Evolutionary conservation across 1,284 basidiomycete species (phyloP), one percentile per base, ranked within the genome.

Genomic region (Pyrrhoderma lamaoense): DNA sequence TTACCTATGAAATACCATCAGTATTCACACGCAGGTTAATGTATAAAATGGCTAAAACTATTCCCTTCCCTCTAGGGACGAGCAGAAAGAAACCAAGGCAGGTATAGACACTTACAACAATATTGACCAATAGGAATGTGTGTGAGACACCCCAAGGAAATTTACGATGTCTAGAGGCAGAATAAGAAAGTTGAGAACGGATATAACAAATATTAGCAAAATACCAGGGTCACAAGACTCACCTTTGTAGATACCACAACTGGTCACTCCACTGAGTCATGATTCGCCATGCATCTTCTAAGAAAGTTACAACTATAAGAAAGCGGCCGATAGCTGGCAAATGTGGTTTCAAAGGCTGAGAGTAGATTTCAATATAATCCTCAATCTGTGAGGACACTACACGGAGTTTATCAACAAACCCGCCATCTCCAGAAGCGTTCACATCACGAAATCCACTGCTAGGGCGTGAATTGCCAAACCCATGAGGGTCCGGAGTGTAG

Each of bases 101-200:
- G 34, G 34, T 16, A 8, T 36, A 38, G 44, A 45, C 19, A 80
- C 93, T 70, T 64, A 97, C 94, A 49, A 94, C 59, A 59, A 99
- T 89, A 64, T 99, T 99, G 64, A 92, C 63, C 45, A 93, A 64
- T 14, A 99, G 79, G 80, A 99, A 99, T 11, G 90, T 54, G 65
- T 98, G 93, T 37, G 92, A 93, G 57, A 99, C 63, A 42, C 94
- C 93, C 90, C 90, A 92, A 37, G 90, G 93, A 73, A 99, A 96
- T 62, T 85, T 79, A 64, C 96, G 80, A 70, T 98, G 92, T 71
- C 92, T 91, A n/a, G n/a, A n/a, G n/a, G 61, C 37, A 55, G 21
- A 18, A 45, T 27, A 22, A 19, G 19, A 47, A 7, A 16, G 21
- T 5, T 52, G 8, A 47, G 25, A 11, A 47, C 23, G 11, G 4